These are phyloP conservation scores for Apiospora saccharicola DNA, from an alignment of 2,329 filamentous ascomycete genomes.

Conservation along the genomic window DNA sequence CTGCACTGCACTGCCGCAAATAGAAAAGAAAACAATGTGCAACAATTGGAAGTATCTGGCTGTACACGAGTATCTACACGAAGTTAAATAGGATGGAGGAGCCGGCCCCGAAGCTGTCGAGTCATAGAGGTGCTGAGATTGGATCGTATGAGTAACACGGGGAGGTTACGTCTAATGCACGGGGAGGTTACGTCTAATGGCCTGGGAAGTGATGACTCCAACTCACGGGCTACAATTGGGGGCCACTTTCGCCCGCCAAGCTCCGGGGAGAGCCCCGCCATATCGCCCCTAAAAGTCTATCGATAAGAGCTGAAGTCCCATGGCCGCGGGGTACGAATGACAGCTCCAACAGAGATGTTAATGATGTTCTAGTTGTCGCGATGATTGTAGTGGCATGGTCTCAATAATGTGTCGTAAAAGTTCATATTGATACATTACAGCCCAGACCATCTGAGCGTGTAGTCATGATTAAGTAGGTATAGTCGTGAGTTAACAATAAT, in stretches of 20 bases:
- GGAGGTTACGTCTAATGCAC: not conserved
- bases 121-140: not conserved
- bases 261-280: slow-evolving; percentile 9
- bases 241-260: slow-evolving; percentile 5
- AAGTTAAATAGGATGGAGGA: not conserved
- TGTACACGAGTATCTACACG: not conserved
- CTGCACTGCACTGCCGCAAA: not conserved
- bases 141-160: slow-evolving; percentile 20
- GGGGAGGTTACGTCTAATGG: not conserved
- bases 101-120: slow-evolving; percentile 9
- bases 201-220: not conserved
- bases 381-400: not conserved
- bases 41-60: not conserved
- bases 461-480: slow-evolving; percentile 15
- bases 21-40: not conserved
- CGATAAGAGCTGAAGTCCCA: not conserved
- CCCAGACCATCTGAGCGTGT: not conserved
- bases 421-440: slow-evolving; percentile 6
- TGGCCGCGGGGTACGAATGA: not conserved
- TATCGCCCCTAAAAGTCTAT: not conserved
- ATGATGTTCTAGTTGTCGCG: too few relatives aligned
- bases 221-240: not conserved
- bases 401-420: not conserved
- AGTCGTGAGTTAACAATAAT: not conserved
- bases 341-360: too few relatives aligned